phyloP scores from a whole-genome alignment of 768 basidiomycete genomes.

The Leccinum fibrillosum region DNA sequence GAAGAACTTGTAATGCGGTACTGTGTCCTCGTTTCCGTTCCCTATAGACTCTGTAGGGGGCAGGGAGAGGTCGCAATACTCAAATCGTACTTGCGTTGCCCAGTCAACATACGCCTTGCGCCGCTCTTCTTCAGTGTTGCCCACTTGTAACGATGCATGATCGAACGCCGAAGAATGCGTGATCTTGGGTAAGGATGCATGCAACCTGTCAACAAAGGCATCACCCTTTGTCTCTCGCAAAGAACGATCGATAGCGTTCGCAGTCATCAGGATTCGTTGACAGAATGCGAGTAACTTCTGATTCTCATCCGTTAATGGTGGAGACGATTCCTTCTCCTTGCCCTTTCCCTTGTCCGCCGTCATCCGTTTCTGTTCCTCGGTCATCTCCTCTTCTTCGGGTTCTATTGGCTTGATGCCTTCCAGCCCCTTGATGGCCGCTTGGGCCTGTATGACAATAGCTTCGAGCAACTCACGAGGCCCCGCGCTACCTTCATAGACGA shows the following conservation, averaged over 20 bases:
- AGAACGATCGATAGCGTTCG: conserved; percentile 82
- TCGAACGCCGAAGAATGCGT: conserved; percentile 50
- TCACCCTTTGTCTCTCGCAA: conserved; percentile 87
- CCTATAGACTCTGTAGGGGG: conserved; percentile 30
- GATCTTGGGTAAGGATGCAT: conserved; percentile 72
- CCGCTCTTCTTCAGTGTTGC: conserved; percentile 63
- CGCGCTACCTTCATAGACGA: conserved; percentile 87
- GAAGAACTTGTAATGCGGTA: conserved; percentile 78
- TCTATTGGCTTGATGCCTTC: conserved; percentile 58
- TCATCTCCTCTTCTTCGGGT: conserved; percentile 59
- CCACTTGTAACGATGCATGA: conserved; percentile 32
- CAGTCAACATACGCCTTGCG: conserved; percentile 76
- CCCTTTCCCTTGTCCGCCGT: conserved; percentile 64
- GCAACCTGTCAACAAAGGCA: conserved; percentile 77
- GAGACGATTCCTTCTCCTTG: conserved; percentile 46
- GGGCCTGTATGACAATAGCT: conserved; percentile 87
- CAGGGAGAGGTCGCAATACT: conserved; percentile 84
- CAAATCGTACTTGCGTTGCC: conserved; percentile 79
- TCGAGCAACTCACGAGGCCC: conserved; percentile 91
- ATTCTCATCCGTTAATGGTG: conserved; percentile 65
- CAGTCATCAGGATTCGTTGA: conserved; percentile 78
- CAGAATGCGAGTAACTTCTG: conserved; percentile 78
- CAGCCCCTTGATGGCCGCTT: conserved; percentile 86
- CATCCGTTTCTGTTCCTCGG: conserved; percentile 89
- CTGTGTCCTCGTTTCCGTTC: conserved; percentile 45